Evolutionary conservation across 257 asterid species (phyloP), one percentile per base, ranked within the genome.

Genomic region (Striga asiatica): DNA sequence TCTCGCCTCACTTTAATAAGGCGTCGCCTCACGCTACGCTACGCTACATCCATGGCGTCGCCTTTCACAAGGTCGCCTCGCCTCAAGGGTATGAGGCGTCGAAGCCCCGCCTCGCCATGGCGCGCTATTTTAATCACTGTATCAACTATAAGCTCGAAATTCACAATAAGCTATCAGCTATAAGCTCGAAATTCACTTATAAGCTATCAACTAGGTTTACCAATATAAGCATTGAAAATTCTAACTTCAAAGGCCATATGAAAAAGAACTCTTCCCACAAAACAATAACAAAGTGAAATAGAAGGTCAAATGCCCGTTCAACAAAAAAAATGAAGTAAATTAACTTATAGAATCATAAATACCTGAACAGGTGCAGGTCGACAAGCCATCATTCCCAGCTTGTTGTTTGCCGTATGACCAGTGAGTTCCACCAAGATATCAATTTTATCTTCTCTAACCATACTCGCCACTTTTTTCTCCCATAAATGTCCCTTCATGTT

Each of bases 281-380:
- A 43, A 75, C 28, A 23, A 2, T 10, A 52, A 19, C 34, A 39
- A 9, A 13, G 9, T 12, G 45, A 47, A 23, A 45, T 23, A 63
- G 24, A 22, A 28, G 38, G 21, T 45, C 35, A 53, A 14, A 50
- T 43, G 34, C 21, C 34, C 54, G 39, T 8, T 56, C 31, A 38
- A 8, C 43, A 53, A 10, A 34, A 13, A 47, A 3, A 27, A 66
- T 50, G 52, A 29, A 38, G 32, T 32, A 32, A 60, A 22, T 12
- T 25, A 41, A 25, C 52, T n/a, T 35, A 0, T 11, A 17, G 35
- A 29, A 35, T 59, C 43, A 57, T 51, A 52, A 55, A 39, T 75
- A 92, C 99, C 97, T 88, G 99, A 75, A 92, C 78, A 62, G 99
- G 97, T 7, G 97, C 95, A 59, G 99, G 97, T 39, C 88, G 91